Conservation (phyloP, 192 early-diverging fungal species). For the Backusella liffmaniae region DNA sequence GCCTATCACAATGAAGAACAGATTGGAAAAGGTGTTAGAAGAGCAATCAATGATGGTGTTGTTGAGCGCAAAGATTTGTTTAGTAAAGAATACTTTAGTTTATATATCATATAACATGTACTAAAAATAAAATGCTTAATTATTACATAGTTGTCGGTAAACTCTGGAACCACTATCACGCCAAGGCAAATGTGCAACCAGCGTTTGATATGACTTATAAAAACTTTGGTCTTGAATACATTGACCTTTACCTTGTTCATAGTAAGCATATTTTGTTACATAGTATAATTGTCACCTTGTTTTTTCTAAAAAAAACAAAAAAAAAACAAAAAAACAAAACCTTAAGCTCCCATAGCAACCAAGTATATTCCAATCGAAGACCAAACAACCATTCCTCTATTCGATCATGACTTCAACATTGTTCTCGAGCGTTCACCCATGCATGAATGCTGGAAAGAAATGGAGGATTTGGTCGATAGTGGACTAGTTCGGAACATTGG, state of each 20-base stretch:
- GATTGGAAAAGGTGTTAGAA: slow-evolving; percentile 11
- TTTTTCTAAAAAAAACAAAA: too few relatives aligned
- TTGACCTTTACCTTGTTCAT: slow-evolving; percentile 74
- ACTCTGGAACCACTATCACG: slow-evolving; percentile 65
- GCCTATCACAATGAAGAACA: not conserved
- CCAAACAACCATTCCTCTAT: slow-evolving; percentile 46
- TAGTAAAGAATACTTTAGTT: not conserved
- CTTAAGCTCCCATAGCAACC: slow-evolving; percentile 40
- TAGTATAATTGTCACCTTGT: too few relatives aligned
- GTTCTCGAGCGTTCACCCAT: slow-evolving; percentile 45
- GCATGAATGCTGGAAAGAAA: slow-evolving; percentile 65
- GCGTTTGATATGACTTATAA: slow-evolving; percentile 52
- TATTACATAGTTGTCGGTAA: slow-evolving; percentile 30
- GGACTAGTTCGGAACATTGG: slow-evolving; percentile 62
- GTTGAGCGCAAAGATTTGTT: slow-evolving; percentile 24
- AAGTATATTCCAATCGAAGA: slow-evolving; percentile 45
- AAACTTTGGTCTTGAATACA: slow-evolving; percentile 52
- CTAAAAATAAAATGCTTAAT: not conserved
- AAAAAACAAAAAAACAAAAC: too few relatives aligned
- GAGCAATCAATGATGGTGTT: slow-evolving; percentile 24
- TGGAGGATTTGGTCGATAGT: slow-evolving; percentile 66
- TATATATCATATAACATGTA: not conserved
- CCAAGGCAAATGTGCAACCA: slow-evolving; percentile 46
- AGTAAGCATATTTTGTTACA: slow-evolving; percentile 28
- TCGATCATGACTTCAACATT: slow-evolving; percentile 24